Evolutionary conservation across 352 stramenopile genomes (phyloP), one percentile per base, ranked within the genome.

Genomic region (Phytophthora syringae): DNA sequence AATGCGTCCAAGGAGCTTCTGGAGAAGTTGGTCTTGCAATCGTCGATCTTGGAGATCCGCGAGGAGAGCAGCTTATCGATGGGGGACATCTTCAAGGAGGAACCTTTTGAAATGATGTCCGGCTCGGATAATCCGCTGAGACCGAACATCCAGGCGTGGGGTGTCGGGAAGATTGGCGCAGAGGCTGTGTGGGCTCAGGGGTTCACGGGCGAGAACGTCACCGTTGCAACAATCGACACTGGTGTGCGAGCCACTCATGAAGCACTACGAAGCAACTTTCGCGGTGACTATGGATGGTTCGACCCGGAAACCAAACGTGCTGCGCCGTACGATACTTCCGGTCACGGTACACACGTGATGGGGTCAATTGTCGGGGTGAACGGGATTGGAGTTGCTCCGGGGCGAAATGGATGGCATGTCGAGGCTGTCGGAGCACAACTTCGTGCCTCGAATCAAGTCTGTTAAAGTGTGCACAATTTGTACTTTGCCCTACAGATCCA

Each of bases 401-500:
- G 3, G 68, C 64, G 13, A 67, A 62, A n/a, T 78, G 56, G 63
- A 72, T 76, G 32, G 52, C 72, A 16, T 77, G 67, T 42, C 50
- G 61, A 53, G 67, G 60, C 7, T 80, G 68, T 16, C 30, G 37
- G 5, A 67, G 44, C 34, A 52, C 47, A 42, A 64, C 40, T 10
- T 65, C 42, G 18, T 77, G 68, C n/a, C 43, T 60, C 16, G 60
- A 77, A 52, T 70, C 64, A 32, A 74, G 64, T 30, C 51, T 89
- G 11, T 39, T 89, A n/a, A 51, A 61, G n/a, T 88, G 76, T 48
- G 60, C 64, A 6, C 72, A 89, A 68, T 89, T 82, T 45, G 67
- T 89, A 24, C 20, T 82, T 34, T 89, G 80, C 43, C 80, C 79
- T 2, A 84, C 76, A 1, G 69, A 86, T 59, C 36, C 60, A 11